Evolutionary conservation across 2,329 filamentous ascomycete species (phyloP), one percentile per base, ranked within the genome.

Genomic region (Phoma herbarum): DNA sequence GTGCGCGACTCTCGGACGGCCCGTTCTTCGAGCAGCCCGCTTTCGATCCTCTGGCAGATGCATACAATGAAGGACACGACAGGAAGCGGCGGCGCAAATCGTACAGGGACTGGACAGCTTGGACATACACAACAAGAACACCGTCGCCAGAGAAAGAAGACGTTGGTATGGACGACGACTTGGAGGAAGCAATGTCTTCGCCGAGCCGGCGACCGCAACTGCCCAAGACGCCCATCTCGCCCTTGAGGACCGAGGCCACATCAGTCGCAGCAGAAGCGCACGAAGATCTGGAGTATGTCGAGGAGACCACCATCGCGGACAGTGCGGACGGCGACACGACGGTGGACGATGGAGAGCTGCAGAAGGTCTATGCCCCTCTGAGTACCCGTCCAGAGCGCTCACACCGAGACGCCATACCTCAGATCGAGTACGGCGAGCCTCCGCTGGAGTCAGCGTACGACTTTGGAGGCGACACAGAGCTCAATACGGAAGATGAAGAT

Each of bases 101-200:
- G 26, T 87, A 89, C 8, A 87, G 88, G 43, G 82, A 86, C 50
- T 88, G 87, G 68, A 85, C 82, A 28, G 82, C 86, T 26, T 97
- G 94, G 94, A 88, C 85, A 62, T 90, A 93, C 68, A 83, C 83
- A 22, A 90, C 89, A 69, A 84, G 86, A 55, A 90, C 90, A 1
- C 88, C 87, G 8, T 93, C 88, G 51, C 90, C 91, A 2, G 85
- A 89, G 69, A 83, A 81, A 31, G 77, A 83, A 61, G 64, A 72
- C 14, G 53, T 22, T n/a, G 51, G 46, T n/a, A 55, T 54, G 29
- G 46, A 47, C 22, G 64, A 67, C 2, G 66, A 65, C 9, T 41
- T 60, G 3, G 67, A 63, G 11, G 57, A 47, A 1, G 23, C 64
- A 0, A 49, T 63, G 20, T 54, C 52, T 11, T 73, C 74, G 12